Base-by-base conservation (phyloP, 2,329 filamentous ascomycete genomes). In the Xylaria multiplex region DNA sequence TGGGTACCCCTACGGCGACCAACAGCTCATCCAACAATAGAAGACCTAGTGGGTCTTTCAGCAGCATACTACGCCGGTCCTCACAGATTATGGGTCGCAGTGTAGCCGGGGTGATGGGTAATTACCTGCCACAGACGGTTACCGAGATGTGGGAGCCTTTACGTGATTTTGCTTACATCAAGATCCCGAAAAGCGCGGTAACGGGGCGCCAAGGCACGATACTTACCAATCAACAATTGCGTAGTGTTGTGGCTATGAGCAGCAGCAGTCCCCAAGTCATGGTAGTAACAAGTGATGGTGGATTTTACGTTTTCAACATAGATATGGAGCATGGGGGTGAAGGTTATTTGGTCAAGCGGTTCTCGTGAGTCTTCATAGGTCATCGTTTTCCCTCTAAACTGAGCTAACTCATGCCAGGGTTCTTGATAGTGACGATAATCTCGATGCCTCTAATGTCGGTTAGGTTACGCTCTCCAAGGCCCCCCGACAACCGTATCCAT, bases 121-220 rank as follows among this genome's bases (percentile, higher is more conserved):
- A 93, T 0, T 99, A 99, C 77, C 83, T 99, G 1, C 96, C 96
- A 0, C 92, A 92, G 74, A 95, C 94, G 1, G 93, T 99, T 4
- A 95, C 95, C 1, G 95, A 98, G 79, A 97, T 98, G 86, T 98
- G 94, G 94, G 96, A 99, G 75, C 96, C 96, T 0, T 84, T 91
- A 66, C 88, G 96, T 61, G 96, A 99, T 79, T 99, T 99, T 80
- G 96, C 96, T 1, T 98, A 93, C 85, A 94, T 98, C 75, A 97
- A 96, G 77, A 88, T 99, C 54, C 95, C 95, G 14, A 93, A 91
- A 75, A 73, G 75, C 64, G 68, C 80, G 2, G 68, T 74, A 27
- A 75, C 79, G 2, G 67, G 71, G 9, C 71, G 75, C 1, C 71
- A 73, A 19, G 74, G 74, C 19, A 62, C 67, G 13, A 62, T 66